Evolutionary conservation across 345 rosid genomes (phyloP), one percentile per base, ranked within the genome.

Genomic region (Anacardium occidentale): DNA sequence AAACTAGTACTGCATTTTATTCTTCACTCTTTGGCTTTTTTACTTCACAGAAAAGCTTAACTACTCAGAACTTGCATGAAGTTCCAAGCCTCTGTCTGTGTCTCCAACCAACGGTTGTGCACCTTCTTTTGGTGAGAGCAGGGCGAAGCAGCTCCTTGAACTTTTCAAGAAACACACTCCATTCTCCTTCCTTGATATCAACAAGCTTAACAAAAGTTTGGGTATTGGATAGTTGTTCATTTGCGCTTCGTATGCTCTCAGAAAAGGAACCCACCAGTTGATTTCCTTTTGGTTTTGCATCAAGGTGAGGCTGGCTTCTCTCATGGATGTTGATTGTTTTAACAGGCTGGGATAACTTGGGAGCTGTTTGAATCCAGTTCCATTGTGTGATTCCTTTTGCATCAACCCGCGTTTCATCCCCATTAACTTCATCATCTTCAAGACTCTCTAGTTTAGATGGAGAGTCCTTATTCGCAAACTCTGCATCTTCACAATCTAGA

Each of bases 71-170:
- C 87, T 83, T 83, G 85, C 92, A 88, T 7, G 92, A 86, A 5
- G 88, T 88, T 26, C 92, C 90, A 54, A 88, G 84, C 81, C 89
- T 80, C 80, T 76, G 92, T 56, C 84, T 77, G 79, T 79, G 85
- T 62, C 73, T 83, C 74, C 78, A 83, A 73, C 86, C 80, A 24
- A 77, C 24, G 29, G 86, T 80, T 55, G 69, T 63, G 1, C 77
- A 75, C 70, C 78, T 78, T 14, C 87, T 82, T 42, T 80, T 71
- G 10, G 67, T 75, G 55, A 86, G 83, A 52, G 86, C 87, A 9
- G 86, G 87, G 54, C 64, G 29, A 47, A 88, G 86, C 50, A 88
- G 86, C 75, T 81, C 92, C 70, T 80, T 76, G 29, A 88, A 81
- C 77, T 70, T 84, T 47, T 83, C 89, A 74, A 86, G 57, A 75